Conservation (phyloP, 2,329 filamentous ascomycete species). For the Metarhizium humberi region DNA sequence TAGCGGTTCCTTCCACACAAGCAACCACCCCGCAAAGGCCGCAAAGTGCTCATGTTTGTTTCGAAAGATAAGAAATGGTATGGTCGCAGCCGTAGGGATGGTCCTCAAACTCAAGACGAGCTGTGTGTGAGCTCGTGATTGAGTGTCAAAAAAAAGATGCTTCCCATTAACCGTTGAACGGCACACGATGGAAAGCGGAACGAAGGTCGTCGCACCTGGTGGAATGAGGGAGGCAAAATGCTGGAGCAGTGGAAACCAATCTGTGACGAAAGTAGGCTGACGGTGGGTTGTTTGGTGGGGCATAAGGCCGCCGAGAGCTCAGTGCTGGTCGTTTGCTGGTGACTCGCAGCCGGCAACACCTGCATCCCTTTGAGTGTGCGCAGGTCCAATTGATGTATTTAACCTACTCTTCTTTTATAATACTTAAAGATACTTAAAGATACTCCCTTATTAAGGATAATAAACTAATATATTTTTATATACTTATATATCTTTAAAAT, state of each 20-base stretch:
- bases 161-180: neutral
- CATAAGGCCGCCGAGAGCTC: too few relatives aligned
- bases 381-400: too few relatives aligned
- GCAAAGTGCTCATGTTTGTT: conserved; percentile 35
- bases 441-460: too few relatives aligned
- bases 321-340: too few relatives aligned
- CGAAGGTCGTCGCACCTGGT: conserved; percentile 1
- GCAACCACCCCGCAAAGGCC: conserved; percentile 65
- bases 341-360: too few relatives aligned
- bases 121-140: neutral
- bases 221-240: conserved; percentile 1
- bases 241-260: neutral
- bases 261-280: conserved; percentile 1
- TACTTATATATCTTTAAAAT: too few relatives aligned
- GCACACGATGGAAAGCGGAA: neutral
- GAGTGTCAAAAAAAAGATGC: neutral
- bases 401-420: too few relatives aligned
- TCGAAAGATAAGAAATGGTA: neutral
- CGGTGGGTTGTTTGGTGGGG: neutral
- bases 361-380: too few relatives aligned
- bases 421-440: too few relatives aligned
- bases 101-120: neutral
- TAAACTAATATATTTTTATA: too few relatives aligned
- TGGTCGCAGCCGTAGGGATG: neutral
- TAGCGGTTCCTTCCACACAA: conserved; percentile 83